These are phyloP conservation scores for Malus hybrid DNA, from an alignment of 331 rosid genomes.

Conservation along the genomic window DNA sequence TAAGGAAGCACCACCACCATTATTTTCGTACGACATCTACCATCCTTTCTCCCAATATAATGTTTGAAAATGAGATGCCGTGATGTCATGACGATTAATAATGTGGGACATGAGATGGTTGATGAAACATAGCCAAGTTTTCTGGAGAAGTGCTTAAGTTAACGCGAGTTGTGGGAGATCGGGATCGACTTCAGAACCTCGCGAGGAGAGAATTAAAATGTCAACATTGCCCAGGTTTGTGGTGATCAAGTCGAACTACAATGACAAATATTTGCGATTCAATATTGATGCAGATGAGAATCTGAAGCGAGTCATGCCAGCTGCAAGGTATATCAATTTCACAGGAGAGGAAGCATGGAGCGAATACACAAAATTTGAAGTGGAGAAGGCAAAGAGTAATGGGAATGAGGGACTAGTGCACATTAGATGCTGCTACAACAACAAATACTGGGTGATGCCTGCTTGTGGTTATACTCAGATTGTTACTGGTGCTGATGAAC, in stretches of 20 bases:
- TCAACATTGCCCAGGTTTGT: background rate
- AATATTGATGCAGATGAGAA: background rate
- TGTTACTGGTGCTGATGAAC: background rate
- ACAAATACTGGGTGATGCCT: background rate
- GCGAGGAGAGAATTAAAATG: background rate
- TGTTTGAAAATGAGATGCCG: too few species aligned
- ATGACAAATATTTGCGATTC: background rate
- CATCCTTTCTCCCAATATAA: too few species aligned
- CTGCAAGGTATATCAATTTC: background rate
- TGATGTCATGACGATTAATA: too few species aligned
- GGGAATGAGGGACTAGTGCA: background rate
- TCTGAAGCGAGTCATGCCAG: background rate
- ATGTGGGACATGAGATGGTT: too few species aligned
- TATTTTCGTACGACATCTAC: too few species aligned
- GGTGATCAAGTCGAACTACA: background rate
- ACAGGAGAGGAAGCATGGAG: background rate
- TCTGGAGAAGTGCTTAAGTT: too few species aligned
- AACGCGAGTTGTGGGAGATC: too few species aligned
- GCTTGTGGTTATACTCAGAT: background rate
- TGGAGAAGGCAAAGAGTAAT: background rate
- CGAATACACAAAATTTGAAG: constrained; percentile 4
- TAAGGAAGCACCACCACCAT: too few species aligned
- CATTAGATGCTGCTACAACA: constrained; percentile 11
- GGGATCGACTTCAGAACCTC: too few species aligned
- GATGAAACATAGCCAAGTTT: too few species aligned